Conservation (phyloP, 2,329 filamentous ascomycete species). For the Exophiala oligosperma region DNA sequence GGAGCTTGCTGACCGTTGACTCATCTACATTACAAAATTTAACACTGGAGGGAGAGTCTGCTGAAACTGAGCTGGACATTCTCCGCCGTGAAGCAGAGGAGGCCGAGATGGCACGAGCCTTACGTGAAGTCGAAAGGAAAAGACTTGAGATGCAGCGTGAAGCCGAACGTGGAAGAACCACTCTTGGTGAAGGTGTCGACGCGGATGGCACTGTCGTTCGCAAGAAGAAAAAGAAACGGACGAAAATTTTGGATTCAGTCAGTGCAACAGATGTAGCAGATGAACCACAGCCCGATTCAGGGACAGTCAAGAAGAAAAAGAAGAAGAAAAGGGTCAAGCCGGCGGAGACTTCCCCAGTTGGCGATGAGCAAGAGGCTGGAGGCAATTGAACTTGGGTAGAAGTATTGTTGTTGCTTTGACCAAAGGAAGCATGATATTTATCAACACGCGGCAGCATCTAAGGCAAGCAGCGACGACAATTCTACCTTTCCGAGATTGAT, state of each 20-base stretch:
- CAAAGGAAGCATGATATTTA: no score
- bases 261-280: not conserved
- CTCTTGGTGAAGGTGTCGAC: constrained; percentile 48
- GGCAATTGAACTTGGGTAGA: not conserved
- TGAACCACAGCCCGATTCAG: constrained; percentile 5
- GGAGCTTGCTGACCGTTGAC: constrained; percentile 77
- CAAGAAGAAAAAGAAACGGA: constrained; percentile 64
- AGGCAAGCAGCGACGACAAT: no score
- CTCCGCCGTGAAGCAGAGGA: constrained; percentile 75
- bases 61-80: constrained; percentile 35
- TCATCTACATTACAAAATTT: constrained; percentile 77
- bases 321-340: constrained; percentile 27
- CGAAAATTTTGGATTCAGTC: constrained; percentile 20
- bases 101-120: constrained; percentile 81
- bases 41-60: constrained; percentile 59
- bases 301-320: constrained; percentile 27
- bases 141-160: constrained; percentile 75
- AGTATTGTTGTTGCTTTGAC: not conserved
- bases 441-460: no score
- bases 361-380: not conserved
- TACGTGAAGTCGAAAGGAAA: constrained; percentile 83
- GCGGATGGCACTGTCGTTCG: constrained; percentile 48
- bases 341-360: not conserved
- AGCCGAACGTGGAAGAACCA: constrained; percentile 43
- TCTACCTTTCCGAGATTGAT: no score